A percentile compares a stretch with the other conserved stretches of the same genome.
Evolutionary conservation across 148 eudicot genomes (phyloP).

Genomic region (Cornus florida): DNA sequence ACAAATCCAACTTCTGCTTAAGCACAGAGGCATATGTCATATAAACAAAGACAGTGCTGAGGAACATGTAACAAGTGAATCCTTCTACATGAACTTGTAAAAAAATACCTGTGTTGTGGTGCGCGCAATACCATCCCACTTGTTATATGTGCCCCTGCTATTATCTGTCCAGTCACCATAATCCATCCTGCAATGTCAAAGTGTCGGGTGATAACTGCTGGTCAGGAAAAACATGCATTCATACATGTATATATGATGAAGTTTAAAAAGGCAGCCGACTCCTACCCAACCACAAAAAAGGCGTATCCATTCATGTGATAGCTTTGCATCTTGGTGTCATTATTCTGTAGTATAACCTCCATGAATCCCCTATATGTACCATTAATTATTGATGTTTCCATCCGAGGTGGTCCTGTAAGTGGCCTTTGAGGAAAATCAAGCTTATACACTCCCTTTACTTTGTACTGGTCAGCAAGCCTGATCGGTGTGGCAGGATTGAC

Average conservation of each 20-base stretch:
- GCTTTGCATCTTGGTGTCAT: slow-evolving; percentile 79
- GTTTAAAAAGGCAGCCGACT: slow-evolving; percentile 6
- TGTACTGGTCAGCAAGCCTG: slow-evolving; percentile 82
- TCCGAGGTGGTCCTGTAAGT: slow-evolving; percentile 60
- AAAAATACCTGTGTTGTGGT: slow-evolving; percentile 75
- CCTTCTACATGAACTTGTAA: not conserved
- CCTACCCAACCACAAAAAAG: slow-evolving; percentile 94
- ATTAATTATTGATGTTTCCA: slow-evolving; percentile 75
- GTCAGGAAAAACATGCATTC: not conserved
- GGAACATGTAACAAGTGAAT: not conserved
- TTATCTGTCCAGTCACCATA: slow-evolving; percentile 87
- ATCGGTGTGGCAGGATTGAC: slow-evolving; percentile 88
- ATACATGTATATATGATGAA: not conserved
- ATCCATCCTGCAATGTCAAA: slow-evolving; percentile 64
- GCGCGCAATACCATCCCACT: slow-evolving; percentile 98
- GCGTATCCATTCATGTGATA: slow-evolving; percentile 92
- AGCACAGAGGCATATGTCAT: not conserved
- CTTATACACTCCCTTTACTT: slow-evolving; percentile 68
- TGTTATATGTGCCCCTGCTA: slow-evolving; percentile 95
- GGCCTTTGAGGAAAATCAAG: slow-evolving; percentile 81
- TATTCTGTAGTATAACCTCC: slow-evolving; percentile 87
- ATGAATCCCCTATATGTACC: slow-evolving; percentile 86
- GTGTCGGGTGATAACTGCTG: not conserved
- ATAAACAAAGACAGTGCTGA: not conserved
- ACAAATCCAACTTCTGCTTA: not conserved